Conservation (phyloP, 306 rosid species). For the Rosa multiflora region DNA sequence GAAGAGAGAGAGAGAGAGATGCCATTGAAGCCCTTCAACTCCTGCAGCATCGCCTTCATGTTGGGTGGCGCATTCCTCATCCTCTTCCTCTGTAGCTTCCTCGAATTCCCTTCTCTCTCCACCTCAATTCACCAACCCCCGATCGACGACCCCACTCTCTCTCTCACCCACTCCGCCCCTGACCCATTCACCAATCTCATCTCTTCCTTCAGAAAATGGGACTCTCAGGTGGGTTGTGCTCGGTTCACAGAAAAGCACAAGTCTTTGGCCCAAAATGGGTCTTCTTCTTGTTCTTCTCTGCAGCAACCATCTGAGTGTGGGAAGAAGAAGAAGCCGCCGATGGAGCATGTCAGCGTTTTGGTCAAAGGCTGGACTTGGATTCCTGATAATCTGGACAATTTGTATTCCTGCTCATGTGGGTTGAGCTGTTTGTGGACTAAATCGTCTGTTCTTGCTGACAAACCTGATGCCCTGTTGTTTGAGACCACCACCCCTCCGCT, state of each 20-base stretch:
- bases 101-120: conserved; percentile 54
- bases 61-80: conserved; percentile 52
- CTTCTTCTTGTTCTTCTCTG: conserved; percentile 34
- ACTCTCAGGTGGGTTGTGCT: conserved; percentile 63
- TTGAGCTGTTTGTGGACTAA: conserved; percentile 97
- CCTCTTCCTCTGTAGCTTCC: conserved; percentile 59
- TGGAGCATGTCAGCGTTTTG: conserved; percentile 62
- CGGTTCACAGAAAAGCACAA: conserved; percentile 46
- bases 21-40: conserved; percentile 55
- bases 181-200: conserved; percentile 66
- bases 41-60: conserved; percentile 49
- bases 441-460: conserved; percentile 85
- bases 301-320: conserved; percentile 48
- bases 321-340: conserved; percentile 18
- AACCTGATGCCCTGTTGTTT: conserved; percentile 81
- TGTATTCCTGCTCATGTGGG: conserved; percentile 81
- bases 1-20: conserved; percentile 25
- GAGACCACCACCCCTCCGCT: conserved; percentile 75
- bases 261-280: conserved; percentile 20
- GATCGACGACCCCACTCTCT: conserved; percentile 16
- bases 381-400: conserved; percentile 88
- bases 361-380: conserved; percentile 97
- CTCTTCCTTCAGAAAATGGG: conserved; percentile 74
- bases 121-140: conserved; percentile 29
- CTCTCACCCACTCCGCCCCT: conserved; percentile 1